Conservation (phyloP, 2,329 filamentous ascomycete genomes). For the Plenodomus lindquistii region DNA sequence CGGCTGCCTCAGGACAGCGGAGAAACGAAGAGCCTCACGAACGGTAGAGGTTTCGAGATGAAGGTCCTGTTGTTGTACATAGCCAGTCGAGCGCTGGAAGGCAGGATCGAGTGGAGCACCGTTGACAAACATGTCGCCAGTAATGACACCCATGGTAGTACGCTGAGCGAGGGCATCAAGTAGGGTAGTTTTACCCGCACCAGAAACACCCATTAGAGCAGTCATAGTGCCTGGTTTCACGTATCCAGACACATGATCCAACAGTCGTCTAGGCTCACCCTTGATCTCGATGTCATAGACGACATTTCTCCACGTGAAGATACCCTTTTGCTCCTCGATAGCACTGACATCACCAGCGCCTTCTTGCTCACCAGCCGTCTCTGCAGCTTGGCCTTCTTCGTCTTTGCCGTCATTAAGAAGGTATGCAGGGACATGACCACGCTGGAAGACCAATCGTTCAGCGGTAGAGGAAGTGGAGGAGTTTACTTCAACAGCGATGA, state of each 20-base stretch:
- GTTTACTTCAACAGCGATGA: constrained; percentile 67
- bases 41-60: constrained; percentile 46
- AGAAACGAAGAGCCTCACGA: constrained; percentile 42
- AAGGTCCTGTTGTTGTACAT: constrained; percentile 47
- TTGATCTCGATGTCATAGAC: constrained; percentile 43
- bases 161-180: constrained; percentile 43
- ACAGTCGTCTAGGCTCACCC: constrained; percentile 54
- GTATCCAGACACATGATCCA: constrained; percentile 59
- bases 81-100: constrained; percentile 46
- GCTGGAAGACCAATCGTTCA: constrained; percentile 68
- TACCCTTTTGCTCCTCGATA: constrained; percentile 46
- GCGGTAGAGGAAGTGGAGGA: constrained; percentile 65
- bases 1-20: constrained; percentile 53
- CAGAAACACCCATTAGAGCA: constrained; percentile 43
- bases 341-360: constrained; percentile 45
- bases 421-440: constrained; percentile 50
- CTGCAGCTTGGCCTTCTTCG: constrained; percentile 39
- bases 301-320: constrained; percentile 46
- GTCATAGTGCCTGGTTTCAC: constrained; percentile 60
- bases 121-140: constrained; percentile 46
- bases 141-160: constrained; percentile 44
- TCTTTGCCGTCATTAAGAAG: constrained; percentile 43
- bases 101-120: constrained; percentile 39
- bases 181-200: constrained; percentile 46
- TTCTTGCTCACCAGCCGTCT: constrained; percentile 28